Evolutionary conservation across 306 rosid genomes (phyloP), one percentile per base, ranked within the genome.

Genomic region (Herpetospermum pedunculosum): DNA sequence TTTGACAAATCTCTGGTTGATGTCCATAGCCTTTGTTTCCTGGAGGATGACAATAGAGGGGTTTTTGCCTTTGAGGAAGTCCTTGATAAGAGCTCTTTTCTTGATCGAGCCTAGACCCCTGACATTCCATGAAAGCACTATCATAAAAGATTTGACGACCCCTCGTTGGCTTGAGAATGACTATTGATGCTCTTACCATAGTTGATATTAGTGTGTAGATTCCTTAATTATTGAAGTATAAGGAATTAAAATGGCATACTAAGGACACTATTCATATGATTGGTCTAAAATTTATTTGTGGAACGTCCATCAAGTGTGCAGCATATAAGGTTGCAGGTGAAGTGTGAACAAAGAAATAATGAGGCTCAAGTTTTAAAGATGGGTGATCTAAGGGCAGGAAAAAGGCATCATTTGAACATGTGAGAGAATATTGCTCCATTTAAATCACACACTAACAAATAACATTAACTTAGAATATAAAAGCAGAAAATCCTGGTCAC

Each of bases 231-330:
- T 54, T 53, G 59, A 73, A 30, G 65, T 38, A 44, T 32, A 21
- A 26, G 52, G 23, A 80, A 55, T 46, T 40, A 64, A 52, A 65
- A 59, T 77, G 67, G 47, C 50, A 60, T 63, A 26, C 59, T 49
- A 65, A 78, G 82, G 41, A 79, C 35, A 53, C 23, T 62, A 37
- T 52, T 80, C 37, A 14, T 68, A 32, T 38, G 47, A 63, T 76
- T 41, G 67, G 37, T 60, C 59, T 28, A 32, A 73, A 72, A 54
- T 37, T 1, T 64, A 53, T 71, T 63, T 49, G 34, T 3, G 54
- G 73, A 73, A 59, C 72, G 18, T 25, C 0, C 26, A 25, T 34
- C 4, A 55, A 21, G 35, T 57, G 55, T 50, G 10, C 34, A 49
- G 41, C 23, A 41, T 58, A 23, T 46, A 69, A 35, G 14, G 49